Percentiles rank a stretch among this genome's conserved stretches.
Conservation (phyloP, 306 rosid genomes). For the Acacia melanoxylon region DNA sequence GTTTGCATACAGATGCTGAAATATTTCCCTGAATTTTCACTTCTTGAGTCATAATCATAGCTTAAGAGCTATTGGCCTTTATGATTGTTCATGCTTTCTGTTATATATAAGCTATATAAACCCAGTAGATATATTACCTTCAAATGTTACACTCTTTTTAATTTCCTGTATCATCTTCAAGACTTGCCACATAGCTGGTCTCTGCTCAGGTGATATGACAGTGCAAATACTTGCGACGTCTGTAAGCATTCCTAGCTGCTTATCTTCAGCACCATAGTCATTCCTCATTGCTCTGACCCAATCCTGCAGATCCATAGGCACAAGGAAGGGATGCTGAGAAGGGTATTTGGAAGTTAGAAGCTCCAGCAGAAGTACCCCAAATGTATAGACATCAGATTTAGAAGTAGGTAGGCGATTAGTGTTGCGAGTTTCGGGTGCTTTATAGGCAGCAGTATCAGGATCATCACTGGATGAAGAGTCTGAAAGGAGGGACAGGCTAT, state of each 20-base stretch:
- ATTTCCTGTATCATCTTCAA: constrained; percentile 86
- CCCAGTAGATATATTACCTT: constrained; percentile 29
- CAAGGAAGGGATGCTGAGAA: constrained; percentile 74
- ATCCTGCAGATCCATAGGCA: constrained; percentile 66
- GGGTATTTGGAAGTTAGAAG: constrained; percentile 90
- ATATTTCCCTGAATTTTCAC: neutral
- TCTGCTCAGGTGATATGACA: constrained; percentile 84
- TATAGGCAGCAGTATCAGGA: constrained; percentile 61
- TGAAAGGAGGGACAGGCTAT: constrained; percentile 56
- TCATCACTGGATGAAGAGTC: constrained; percentile 55
- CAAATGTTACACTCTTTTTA: constrained; percentile 63
- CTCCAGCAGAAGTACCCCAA: constrained; percentile 81
- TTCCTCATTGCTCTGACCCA: constrained; percentile 91
- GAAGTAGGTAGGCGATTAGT: constrained; percentile 51
- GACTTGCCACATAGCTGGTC: constrained; percentile 95
- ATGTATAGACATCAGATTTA: constrained; percentile 78
- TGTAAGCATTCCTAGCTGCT: constrained; percentile 75
- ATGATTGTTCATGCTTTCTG: constrained; percentile 6
- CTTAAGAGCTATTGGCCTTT: constrained; percentile 11
- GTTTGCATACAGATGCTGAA: constrained; percentile 33
- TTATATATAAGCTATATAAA: neutral
- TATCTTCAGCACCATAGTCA: constrained; percentile 64
- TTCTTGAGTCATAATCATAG: neutral
- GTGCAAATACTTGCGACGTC: constrained; percentile 91
- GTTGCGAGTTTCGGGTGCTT: constrained; percentile 73